A percentile compares a stretch with the other conserved stretches of the same genome.
Evolutionary conservation across 805 yeast genomes (phyloP).

Genomic region (Candida qinlingensis): DNA sequence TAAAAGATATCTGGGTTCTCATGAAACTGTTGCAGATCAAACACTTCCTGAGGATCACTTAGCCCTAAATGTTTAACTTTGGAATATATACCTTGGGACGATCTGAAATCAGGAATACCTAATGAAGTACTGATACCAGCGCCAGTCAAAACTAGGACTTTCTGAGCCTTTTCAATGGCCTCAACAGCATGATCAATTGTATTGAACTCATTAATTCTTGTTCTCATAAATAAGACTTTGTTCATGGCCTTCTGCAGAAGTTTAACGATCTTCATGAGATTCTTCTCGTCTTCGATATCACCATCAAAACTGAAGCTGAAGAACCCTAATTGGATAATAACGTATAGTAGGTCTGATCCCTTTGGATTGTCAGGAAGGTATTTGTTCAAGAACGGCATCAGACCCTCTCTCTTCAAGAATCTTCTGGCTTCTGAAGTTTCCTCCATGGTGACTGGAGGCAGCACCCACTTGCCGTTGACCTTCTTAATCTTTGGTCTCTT

Average conservation of each 20-base stretch:
- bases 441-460: constrained; percentile 37
- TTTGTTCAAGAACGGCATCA: constrained; percentile 50
- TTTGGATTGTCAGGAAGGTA: constrained; percentile 59
- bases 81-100: constrained; percentile 80
- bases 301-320: constrained; percentile 23
- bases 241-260: constrained; percentile 60
- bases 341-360: constrained; percentile 47
- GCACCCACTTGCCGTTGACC: constrained; percentile 29
- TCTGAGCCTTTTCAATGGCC: constrained; percentile 48
- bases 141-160: constrained; percentile 75
- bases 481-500: constrained; percentile 8
- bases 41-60: constrained; percentile 87
- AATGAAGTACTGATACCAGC: constrained; percentile 89
- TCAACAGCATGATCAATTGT: constrained; percentile 55
- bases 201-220: constrained; percentile 46
- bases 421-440: constrained; percentile 42
- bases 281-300: constrained; percentile 38
- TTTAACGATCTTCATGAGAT: constrained; percentile 42
- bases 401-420: constrained; percentile 56
- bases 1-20: constrained; percentile 78
- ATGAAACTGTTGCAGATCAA: constrained; percentile 64
- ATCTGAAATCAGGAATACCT: constrained; percentile 91
- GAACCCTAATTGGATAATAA: constrained; percentile 64
- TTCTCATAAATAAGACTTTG: constrained; percentile 52
- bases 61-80: constrained; percentile 62